Evolutionary conservation across 176 grass and related monocot species (phyloP).

Genomic region (Zoysia japonica): DNA sequence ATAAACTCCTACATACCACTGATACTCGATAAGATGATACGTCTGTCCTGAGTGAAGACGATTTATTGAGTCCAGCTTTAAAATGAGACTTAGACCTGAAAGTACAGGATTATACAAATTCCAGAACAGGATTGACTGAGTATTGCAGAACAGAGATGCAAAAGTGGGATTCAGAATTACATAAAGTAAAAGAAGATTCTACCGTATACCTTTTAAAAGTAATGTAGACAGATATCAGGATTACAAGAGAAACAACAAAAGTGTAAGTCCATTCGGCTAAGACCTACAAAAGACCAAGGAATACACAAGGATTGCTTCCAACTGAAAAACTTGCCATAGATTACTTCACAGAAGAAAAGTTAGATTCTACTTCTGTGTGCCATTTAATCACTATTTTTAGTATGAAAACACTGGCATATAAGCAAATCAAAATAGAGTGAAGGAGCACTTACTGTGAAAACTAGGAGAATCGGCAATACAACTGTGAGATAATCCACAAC

Average conservation of each 20-base stretch:
- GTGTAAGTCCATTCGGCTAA: conserved; percentile 70
- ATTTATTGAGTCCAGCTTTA: conserved; percentile 37
- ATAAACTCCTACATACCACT: conserved; percentile 58
- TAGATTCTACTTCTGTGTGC: neutral
- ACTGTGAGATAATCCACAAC: conserved; percentile 64
- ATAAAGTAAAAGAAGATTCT: conserved; percentile 24
- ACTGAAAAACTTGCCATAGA: neutral
- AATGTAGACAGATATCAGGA: conserved; percentile 46
- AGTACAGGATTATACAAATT: conserved; percentile 23
- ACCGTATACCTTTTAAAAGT: conserved; percentile 62
- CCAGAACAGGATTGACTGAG: neutral
- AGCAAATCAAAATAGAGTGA: conserved; percentile 2
- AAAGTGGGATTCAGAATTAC: conserved; percentile 9
- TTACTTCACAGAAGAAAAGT: neutral
- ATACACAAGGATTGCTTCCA: conserved; percentile 9
- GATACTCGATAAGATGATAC: conserved; percentile 90
- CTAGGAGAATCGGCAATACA: conserved; percentile 70
- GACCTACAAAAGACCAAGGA: conserved; percentile 53
- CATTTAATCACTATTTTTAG: neutral
- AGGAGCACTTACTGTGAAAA: conserved; percentile 71
- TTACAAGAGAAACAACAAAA: conserved; percentile 48
- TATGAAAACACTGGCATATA: conserved; percentile 32
- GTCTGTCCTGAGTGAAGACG: conserved; percentile 50
- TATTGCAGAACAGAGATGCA: conserved; percentile 36
- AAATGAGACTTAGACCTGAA: conserved; percentile 47